Base-by-base conservation (phyloP, 192 early-diverging fungal species). In the Coemansia aciculifera region DNA sequence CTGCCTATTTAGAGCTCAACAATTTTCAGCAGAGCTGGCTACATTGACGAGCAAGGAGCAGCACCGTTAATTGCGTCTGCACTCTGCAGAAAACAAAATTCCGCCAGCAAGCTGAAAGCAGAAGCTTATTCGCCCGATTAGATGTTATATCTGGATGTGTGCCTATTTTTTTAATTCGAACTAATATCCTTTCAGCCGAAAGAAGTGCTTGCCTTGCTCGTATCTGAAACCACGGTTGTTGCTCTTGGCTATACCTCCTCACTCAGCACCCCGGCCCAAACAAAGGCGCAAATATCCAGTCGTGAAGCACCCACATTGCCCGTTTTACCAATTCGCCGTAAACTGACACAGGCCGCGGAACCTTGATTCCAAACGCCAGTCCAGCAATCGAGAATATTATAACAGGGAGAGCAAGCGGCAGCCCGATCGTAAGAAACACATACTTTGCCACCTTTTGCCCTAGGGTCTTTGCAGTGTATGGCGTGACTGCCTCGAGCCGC, bases 391-490 rank as follows among this genome's bases (percentile, higher is more conserved):
- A 44, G 36, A 38, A 65, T 8, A 67, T 34, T 0, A 74, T 27
- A 19, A 64, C 21, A 7, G 79, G 79, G 19, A 77, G 19, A 1
- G 60, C 24, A 34, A 71, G 38, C 36, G 79, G 79, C 6, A 71
- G 27, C 1, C 60, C 64, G 29, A 77, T 51, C 8, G 42, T 62
- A 3, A 71, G 34, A n/a, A 70, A 46, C 1, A 69, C 2, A 32
- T 36, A 69, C 44, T 82, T 82, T 38, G 60, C 79, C 31, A 62
- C 19, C 66, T 29, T 74, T 31, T 82, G 79, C 19, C 79, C 79
- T 13, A 48, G 5, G 12, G 65, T 71, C 24, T 31, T 39, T 15
- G 79, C 62, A 19, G 51, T 40, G 31, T 73, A 82, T 36, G 79
- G 71, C 59, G 23, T 34, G 29, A 82, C 42, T 27, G 46, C 42